Base-by-base conservation (phyloP, 495 filamentous ascomycete species). In the Amphirosellinia nigrospora region DNA sequence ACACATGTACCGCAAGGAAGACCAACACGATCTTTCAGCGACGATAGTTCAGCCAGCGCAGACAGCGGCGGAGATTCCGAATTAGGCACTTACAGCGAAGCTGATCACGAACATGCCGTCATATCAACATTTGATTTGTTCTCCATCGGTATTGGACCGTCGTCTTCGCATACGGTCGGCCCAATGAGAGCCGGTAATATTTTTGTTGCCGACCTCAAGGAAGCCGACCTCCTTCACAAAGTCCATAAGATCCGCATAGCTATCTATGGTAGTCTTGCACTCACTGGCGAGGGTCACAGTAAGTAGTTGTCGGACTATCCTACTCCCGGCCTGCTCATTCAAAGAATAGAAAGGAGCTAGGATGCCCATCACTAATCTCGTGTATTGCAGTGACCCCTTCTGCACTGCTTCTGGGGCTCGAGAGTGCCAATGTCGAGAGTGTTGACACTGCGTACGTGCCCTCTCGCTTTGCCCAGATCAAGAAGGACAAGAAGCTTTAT, bases 71-170 rank as follows among this genome's bases (percentile, higher is more conserved):
- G 74, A 64, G 71, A 74, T 3, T 56, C 68, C 0, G 46, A 75
- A 32, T 64, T 71, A 3, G 78, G 77, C 23, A 77, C 75, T 15
- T 80, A 80, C 34, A 80, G 74, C 39, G 78, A 80, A 69, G 71
- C 78, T 21, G 78, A 80, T 59, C 78, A 80, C 59, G 78, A 80
- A 50, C 78, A 80, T 71, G 78, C 78, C 34, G 78, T 80, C 56
- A 80, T 80, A 13, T 80, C 78, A n/a, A 73, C 78, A 0, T 80
- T 80, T 36, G 78, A 80, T 70, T 68, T 80, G 3, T 80, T 80
- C 70, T 80, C 78, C 13, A 77, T 80, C 36, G 78, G 78, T 66
- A 79, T 80, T 66, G 78, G 78, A 10, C 78, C 78, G 30, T 80
- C 78, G 5, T 80, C 78, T 3, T 80, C 78, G 15, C 78, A 80